A percentile compares a stretch with the other conserved stretches of the same genome.
These are phyloP conservation scores for Potentilla sterilis DNA, from an alignment of 306 rosid genomes.

Conservation along the genomic window DNA sequence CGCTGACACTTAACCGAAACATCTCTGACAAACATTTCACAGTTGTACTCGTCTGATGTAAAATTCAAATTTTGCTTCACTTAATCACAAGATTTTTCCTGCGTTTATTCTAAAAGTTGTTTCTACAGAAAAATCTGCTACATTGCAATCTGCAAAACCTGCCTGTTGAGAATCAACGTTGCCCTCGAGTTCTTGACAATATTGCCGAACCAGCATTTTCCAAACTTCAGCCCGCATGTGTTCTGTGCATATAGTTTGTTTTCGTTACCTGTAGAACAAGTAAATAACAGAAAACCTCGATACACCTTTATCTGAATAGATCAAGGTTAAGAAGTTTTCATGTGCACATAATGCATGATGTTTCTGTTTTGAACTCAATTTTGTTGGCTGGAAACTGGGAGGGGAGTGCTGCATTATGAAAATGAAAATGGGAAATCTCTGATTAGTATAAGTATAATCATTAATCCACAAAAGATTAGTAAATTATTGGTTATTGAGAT, in stretches of 20 bases:
- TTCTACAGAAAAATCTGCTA: slow-evolving; percentile 9
- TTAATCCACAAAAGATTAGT: neutral
- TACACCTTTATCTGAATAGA: neutral
- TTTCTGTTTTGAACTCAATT: neutral
- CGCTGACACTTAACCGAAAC: slow-evolving; percentile 24
- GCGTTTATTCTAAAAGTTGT: neutral
- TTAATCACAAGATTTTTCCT: slow-evolving; percentile 6
- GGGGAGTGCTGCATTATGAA: neutral
- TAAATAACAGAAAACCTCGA: neutral
- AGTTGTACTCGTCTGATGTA: slow-evolving; percentile 24
- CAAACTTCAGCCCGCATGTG: neutral
- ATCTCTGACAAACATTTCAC: slow-evolving; percentile 30
- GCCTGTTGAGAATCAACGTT: neutral
- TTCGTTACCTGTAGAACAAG: neutral
- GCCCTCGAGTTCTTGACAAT: neutral
- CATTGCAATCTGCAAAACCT: neutral
- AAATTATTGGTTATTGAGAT: neutral
- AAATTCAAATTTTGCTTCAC: slow-evolving; percentile 31
- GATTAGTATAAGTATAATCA: neutral
- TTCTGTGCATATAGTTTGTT: neutral
- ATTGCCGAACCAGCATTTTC: neutral
- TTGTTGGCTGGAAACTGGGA: neutral
- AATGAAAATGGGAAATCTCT: neutral
- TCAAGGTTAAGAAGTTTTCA: neutral
- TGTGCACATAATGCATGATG: neutral